Base-by-base conservation (phyloP, 2,329 filamentous ascomycete genomes). In the Penicillium concentricum region DNA sequence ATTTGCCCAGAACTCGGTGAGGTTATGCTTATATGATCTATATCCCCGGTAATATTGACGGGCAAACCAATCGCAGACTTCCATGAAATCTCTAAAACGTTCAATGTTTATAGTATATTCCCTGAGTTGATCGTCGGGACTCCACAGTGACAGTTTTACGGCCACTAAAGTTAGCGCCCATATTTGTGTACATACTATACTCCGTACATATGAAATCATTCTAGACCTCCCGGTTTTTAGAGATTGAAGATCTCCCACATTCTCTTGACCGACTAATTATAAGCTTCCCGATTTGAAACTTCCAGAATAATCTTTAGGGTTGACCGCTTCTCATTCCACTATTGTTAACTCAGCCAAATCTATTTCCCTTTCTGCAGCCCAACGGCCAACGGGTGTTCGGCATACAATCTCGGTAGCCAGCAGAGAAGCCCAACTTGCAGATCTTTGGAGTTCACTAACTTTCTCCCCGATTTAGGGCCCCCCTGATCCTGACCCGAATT, bases 271-370 rank as follows among this genome's bases (percentile, higher is more conserved):
- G 44, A 43, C 35, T 50, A 24, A 28, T 43, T 22, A 43, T 22
- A 43, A 42, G 4, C 28, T 22, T 38, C 41, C 32, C 46, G 28
- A 47, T 18, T 43, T 6, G 44, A 55, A 47, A 44, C 32, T 59
- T 58, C 51, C 28, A 60, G 56, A 58, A 60, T 43, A 38, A 12
- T 18, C 39, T 52, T 9, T 32, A 22, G 15, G 51, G 12, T 43
- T 61, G 62, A 61, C 62, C 64, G 64, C 62, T 60, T 59, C 61
- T 41, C 62, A 57, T 35, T 45, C 20, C 47, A 50, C 30, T 58
- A 60, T 63, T 58, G 45, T 6, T 41, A 65, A 63, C 51, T 47
- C 3, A 18, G 30, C 50, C 56, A 38, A 39, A 41, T 43, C 38
- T 3, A 28, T 28, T 54, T 48, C 24, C 30, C 15, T 37, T 39